A percentile compares a stretch with the other conserved stretches of the same genome.
Evolutionary conservation across 352 stramenopile genomes (phyloP).

Genomic region (Peronospora destructor): DNA sequence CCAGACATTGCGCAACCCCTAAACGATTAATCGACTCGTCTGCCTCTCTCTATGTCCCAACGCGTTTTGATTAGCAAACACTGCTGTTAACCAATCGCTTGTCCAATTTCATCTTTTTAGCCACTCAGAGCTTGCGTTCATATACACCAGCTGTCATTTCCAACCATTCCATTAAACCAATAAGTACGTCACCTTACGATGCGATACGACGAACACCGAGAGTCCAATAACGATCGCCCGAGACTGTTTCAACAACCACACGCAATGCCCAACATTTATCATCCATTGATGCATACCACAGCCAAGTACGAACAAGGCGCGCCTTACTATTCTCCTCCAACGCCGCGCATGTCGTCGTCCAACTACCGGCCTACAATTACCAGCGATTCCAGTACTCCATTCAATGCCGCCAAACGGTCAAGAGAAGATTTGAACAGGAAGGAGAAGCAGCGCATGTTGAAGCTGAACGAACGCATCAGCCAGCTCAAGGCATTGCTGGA

Average conservation of each 20-base stretch:
- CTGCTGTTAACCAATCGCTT: not conserved
- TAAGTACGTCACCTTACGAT: slow-evolving; percentile 36
- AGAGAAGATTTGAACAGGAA: slow-evolving; percentile 79
- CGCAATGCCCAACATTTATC: slow-evolving; percentile 23
- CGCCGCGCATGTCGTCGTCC: slow-evolving; percentile 43
- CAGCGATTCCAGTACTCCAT: slow-evolving; percentile 29
- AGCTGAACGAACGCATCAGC: slow-evolving; percentile 83
- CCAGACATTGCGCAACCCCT: no score
- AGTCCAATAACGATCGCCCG: slow-evolving; percentile 33
- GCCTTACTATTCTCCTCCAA: slow-evolving; percentile 38
- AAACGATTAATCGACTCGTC: no score
- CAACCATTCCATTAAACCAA: not conserved
- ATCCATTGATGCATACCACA: slow-evolving; percentile 36
- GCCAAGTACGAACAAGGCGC: slow-evolving; percentile 38
- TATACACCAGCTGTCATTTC: not conserved
- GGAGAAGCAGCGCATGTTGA: slow-evolving; percentile 88
- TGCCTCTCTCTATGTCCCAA: no score
- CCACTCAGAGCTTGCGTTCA: not conserved
- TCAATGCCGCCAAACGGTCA: slow-evolving; percentile 44
- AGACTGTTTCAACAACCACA: slow-evolving; percentile 46
- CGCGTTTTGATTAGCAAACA: not conserved
- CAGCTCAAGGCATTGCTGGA: slow-evolving; percentile 61
- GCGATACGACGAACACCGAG: slow-evolving; percentile 24
- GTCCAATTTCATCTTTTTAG: not conserved
- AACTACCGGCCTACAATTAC: slow-evolving; percentile 20